Conservation (phyloP, 2,329 filamentous ascomycete genomes). For the Verticillium albo-atrum region DNA sequence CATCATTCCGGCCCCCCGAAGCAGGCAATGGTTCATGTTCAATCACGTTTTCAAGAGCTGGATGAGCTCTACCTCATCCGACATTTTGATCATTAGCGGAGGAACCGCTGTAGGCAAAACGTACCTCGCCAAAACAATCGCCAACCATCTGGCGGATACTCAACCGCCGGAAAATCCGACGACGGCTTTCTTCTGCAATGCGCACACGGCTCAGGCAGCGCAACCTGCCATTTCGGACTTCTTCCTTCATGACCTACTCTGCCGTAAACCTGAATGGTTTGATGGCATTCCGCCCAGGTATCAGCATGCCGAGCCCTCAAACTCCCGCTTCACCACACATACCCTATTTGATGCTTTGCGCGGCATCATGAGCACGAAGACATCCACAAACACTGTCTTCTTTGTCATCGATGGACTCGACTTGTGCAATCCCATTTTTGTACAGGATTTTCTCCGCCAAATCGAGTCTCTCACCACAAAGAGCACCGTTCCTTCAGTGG, state of each 20-base stretch:
- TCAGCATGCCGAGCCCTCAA: conserved; percentile 1
- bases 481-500: neutral
- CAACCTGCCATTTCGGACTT: conserved; percentile 14
- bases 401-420: conserved; percentile 17
- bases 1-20: conserved; percentile 7
- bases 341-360: conserved; percentile 15
- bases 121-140: conserved; percentile 14
- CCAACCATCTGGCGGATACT: conserved; percentile 9
- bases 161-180: conserved; percentile 8
- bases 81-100: conserved; percentile 11
- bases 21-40: conserved; percentile 14
- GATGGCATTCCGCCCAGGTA: conserved; percentile 7
- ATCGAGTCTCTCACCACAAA: conserved; percentile 1
- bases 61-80: conserved; percentile 7
- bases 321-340: conserved; percentile 2
- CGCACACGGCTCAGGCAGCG: conserved; percentile 1
- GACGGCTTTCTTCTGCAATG: conserved; percentile 16
- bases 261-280: conserved; percentile 11
- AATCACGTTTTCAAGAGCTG: conserved; percentile 11
- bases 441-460: conserved; percentile 4
- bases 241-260: conserved; percentile 14
- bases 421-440: conserved; percentile 7
- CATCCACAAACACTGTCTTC: conserved; percentile 7
- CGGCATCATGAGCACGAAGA: conserved; percentile 3
- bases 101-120: conserved; percentile 15